phyloP scores from a whole-genome alignment of 2,329 filamentous ascomycete genomes.

The Colletotrichum simmondsii region DNA sequence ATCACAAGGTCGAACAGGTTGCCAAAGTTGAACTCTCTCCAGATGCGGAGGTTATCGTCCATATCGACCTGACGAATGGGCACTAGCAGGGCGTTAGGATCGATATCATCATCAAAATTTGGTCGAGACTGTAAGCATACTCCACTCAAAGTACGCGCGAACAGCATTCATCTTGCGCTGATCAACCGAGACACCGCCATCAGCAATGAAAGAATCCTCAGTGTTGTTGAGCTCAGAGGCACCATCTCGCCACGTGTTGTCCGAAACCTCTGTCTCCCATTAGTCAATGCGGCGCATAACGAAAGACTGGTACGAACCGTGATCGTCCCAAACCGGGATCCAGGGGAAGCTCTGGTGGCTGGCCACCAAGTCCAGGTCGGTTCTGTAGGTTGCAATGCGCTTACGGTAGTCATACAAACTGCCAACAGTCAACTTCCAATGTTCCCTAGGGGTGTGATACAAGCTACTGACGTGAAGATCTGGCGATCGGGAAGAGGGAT shows the following conservation, averaged over 20 bases:
- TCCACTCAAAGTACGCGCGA: slow-evolving; percentile 75
- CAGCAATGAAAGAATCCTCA: slow-evolving; percentile 70
- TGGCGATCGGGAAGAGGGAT: slow-evolving; percentile 63
- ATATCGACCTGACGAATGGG: slow-evolving; percentile 66
- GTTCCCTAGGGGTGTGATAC: slow-evolving; percentile 39
- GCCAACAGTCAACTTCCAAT: slow-evolving; percentile 36
- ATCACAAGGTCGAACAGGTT: slow-evolving; percentile 74
- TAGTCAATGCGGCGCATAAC: not conserved
- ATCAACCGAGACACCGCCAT: slow-evolving; percentile 73
- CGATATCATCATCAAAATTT: not conserved
- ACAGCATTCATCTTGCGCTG: slow-evolving; percentile 80
- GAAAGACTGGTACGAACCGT: slow-evolving; percentile 56
- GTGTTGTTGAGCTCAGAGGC: slow-evolving; percentile 72
- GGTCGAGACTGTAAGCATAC: slow-evolving; percentile 2
- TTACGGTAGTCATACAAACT: slow-evolving; percentile 56
- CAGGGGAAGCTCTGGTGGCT: slow-evolving; percentile 54
- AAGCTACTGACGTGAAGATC: slow-evolving; percentile 52
- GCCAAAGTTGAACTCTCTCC: slow-evolving; percentile 74
- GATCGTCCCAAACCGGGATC: slow-evolving; percentile 59
- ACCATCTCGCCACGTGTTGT: slow-evolving; percentile 75
- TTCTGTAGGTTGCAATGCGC: slow-evolving; percentile 52
- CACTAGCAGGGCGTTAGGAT: slow-evolving; percentile 5
- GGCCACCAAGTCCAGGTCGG: slow-evolving; percentile 53
- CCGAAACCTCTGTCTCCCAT: slow-evolving; percentile 58
- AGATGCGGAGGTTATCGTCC: slow-evolving; percentile 76